A percentile compares a stretch with the other conserved stretches of the same genome.
Evolutionary conservation across 768 basidiomycete species (phyloP).

Genomic region (Lentinula lateritia): DNA sequence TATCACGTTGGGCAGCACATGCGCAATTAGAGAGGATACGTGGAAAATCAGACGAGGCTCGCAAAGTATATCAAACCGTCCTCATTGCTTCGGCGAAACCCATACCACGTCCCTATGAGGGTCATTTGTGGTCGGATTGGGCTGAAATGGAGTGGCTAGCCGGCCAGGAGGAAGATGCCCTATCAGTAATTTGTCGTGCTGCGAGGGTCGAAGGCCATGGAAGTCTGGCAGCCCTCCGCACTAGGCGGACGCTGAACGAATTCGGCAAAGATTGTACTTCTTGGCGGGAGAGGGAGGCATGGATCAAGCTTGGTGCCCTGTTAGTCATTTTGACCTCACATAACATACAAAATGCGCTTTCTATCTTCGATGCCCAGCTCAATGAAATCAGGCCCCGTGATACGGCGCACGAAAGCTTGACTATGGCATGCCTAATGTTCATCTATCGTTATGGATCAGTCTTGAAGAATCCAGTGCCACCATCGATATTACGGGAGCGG

Average conservation of each 20-base stretch:
- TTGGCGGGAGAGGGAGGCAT: constrained; percentile 59
- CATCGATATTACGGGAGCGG: constrained; percentile 51
- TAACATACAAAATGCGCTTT: constrained; percentile 35
- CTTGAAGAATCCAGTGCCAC: constrained; percentile 54
- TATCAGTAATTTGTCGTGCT: constrained; percentile 49
- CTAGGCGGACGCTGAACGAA: constrained; percentile 60
- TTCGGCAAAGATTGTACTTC: constrained; percentile 19
- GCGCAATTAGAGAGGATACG: constrained; percentile 67
- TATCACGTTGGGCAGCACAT: constrained; percentile 70
- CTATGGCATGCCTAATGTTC: constrained; percentile 50
- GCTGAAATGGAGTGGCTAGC: constrained; percentile 79
- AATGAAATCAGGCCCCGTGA: constrained; percentile 19
- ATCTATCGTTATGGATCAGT: constrained; percentile 53
- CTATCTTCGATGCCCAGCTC: constrained; percentile 34
- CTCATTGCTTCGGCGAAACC: constrained; percentile 41
- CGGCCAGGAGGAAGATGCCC: constrained; percentile 41
- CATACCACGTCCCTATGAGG: constrained; percentile 27
- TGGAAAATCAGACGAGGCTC: constrained; percentile 59
- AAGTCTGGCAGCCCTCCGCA: constrained; percentile 54
- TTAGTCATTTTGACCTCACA: constrained; percentile 53
- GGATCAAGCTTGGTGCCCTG: constrained; percentile 61
- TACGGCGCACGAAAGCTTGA: constrained; percentile 47
- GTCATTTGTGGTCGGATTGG: constrained; percentile 76
- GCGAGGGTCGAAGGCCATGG: constrained; percentile 46
- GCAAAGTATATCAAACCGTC: constrained; percentile 72